phyloP scores from a whole-genome alignment of 2,329 filamentous ascomycete genomes.

The Coniochaeta sp. region DNA sequence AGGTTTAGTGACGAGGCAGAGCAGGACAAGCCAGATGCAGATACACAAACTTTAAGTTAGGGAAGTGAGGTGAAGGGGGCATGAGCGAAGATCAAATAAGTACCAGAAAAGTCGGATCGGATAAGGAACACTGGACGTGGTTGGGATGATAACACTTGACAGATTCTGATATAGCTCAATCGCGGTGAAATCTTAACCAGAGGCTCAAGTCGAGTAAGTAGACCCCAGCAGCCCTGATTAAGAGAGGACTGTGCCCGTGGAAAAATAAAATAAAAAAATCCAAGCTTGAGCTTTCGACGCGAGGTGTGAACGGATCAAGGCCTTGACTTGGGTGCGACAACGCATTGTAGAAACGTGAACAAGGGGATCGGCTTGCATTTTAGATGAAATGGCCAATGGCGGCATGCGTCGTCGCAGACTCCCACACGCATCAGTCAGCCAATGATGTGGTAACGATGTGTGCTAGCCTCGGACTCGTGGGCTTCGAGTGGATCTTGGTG shows the following conservation, averaged over 20 bases:
- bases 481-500: background rate
- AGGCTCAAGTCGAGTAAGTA: constrained; percentile 1
- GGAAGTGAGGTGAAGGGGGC: background rate
- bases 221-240: background rate
- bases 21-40: background rate
- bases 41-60: background rate
- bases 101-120: background rate
- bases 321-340: constrained; percentile 29
- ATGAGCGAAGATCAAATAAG: background rate
- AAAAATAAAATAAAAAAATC: constrained; percentile 2
- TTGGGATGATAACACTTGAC: background rate
- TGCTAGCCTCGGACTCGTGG: constrained; percentile 22
- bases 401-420: constrained; percentile 19
- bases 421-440: constrained; percentile 37
- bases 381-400: constrained; percentile 47
- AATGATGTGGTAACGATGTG: constrained; percentile 40
- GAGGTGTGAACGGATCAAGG: constrained; percentile 26
- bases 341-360: constrained; percentile 45
- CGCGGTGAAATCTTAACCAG: background rate
- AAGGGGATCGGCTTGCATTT: constrained; percentile 34
- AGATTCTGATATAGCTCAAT: background rate
- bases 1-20: background rate
- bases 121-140: background rate
- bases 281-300: background rate
- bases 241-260: background rate